Base-by-base conservation (phyloP, 441 rosid genomes). In the Aquilaria agallochum region DNA sequence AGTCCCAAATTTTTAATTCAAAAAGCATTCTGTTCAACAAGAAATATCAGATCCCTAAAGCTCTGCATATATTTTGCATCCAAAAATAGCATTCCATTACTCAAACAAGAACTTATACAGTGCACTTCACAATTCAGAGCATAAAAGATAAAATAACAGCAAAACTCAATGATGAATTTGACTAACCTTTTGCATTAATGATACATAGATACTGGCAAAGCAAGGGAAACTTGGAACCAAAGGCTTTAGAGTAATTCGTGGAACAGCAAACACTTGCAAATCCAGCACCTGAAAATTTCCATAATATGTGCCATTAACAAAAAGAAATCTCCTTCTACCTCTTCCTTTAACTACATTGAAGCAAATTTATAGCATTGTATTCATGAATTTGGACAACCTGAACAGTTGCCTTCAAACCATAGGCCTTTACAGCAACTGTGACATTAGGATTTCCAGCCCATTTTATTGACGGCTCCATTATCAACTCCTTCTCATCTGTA, bases 191-290 rank as follows among this genome's bases (percentile, higher is more conserved):
- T 88, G 95, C 98, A 92, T 95, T 57, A 95, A 96, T 63, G 99
- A 95, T 40, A 95, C 96, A 10, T 53, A 78, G 52, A 95, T 88
- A 54, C 69, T 92, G 60, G 96, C 97, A 74, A 95, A 95, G 74
- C 99, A 95, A 51, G 99, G 99, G 71, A 95, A 95, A 68, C 87
- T 83, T 11, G 98, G 98, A 69, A 89, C 97, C 74, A 95, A 68
- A 30, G 99, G 99, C 84, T 92, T 95, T 72, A 95, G 79, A 68
- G 99, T 95, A 69, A 95, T 85, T 44, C 97, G 90, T 47, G 98
- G 99, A 62, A 70, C 65, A 49, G 88, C 91, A 83, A 95, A 92
- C 50, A 95, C 87, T 82, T 95, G 98, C 64, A 95, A 66, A 81
- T 92, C 98, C 54, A 95, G 74, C 69, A 88, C 84, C 97, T 94